Evolutionary conservation across 805 yeast genomes (phyloP), one percentile per base, ranked within the genome.

Genomic region (Debaryomyces prosopidis): DNA sequence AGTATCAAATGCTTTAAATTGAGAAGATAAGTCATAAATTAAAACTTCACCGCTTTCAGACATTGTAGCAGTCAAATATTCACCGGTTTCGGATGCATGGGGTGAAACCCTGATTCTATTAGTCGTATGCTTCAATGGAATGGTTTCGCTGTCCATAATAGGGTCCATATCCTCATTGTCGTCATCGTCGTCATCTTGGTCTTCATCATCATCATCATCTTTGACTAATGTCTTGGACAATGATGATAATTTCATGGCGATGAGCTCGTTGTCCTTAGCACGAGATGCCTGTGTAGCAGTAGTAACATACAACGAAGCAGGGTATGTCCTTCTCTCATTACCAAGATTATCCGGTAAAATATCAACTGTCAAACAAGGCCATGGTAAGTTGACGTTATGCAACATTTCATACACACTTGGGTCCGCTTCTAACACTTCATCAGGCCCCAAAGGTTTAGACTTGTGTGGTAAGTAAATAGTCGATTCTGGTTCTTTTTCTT

Each of bases 281-380:
- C 80, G 82, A 39, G 84, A 75, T 4, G 99, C 97, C 68, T 94
- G 99, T 0, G 98, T 89, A 4, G 97, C 98, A 2, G 97, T 87
- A 10, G 95, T 82, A 46, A 91, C 66, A 60, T 88, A 87, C 58
- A 90, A 73, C 1, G 94, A 77, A 35, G 95, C 96, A 3, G 99
- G 99, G 59, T 82, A 94, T 36, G 79, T 77, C 69, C 96, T 81
- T 72, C 99, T 85, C 66, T 90, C 97, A 41, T 79, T 73, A 9
- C 99, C 99, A 48, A 88, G 73, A 42, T 75, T 73, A 63, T 94
- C 99, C 5, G 96, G 96, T 43, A 94, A 69, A 16, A 94, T 71
- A 60, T 92, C 98, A 48, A 94, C 75, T 3, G 97, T 89, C 62
- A 94, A 71, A 69, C 97, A 90, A 10, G 99, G 98, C 98, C 98